phyloP scores from a whole-genome alignment of 78 protist species.

The Isochrysis galbana region DNA sequence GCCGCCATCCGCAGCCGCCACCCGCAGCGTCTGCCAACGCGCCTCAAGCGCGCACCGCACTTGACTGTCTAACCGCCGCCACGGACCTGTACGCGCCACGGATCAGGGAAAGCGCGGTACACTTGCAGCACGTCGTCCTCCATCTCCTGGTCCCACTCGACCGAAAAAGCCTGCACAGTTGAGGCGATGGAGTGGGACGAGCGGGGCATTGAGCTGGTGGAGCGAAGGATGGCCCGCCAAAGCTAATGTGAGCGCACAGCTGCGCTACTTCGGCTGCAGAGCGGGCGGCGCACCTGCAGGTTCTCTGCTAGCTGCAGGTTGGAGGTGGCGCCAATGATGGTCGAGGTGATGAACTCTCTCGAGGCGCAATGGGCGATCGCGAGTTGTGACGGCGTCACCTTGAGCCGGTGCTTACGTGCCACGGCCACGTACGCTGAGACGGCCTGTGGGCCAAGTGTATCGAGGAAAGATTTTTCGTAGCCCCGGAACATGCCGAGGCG shows the following conservation, averaged over 20 bases:
- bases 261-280: neutral
- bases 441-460: neutral
- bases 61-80: conserved; percentile 1
- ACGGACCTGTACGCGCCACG: neutral
- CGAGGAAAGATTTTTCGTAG: neutral
- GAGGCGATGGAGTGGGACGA: neutral
- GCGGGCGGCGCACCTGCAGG: neutral
- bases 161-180: neutral
- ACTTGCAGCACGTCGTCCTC: neutral
- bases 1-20: too few relatives aligned
- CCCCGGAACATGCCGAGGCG: neutral
- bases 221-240: neutral
- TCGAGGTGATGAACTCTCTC: conserved; percentile 31
- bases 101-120: neutral
- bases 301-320: conserved; percentile 25
- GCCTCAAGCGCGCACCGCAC: too few relatives aligned
- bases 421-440: conserved; percentile 2
- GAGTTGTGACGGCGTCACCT: conserved; percentile 30
- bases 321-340: conserved; percentile 54
- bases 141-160: neutral
- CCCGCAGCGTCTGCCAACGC: too few relatives aligned
- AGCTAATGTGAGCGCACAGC: neutral
- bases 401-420: conserved; percentile 17
- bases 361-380: conserved; percentile 37
- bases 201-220: neutral